phyloP scores from a whole-genome alignment of 139 green algal species.

The Chlamydomonas sp. region DNA sequence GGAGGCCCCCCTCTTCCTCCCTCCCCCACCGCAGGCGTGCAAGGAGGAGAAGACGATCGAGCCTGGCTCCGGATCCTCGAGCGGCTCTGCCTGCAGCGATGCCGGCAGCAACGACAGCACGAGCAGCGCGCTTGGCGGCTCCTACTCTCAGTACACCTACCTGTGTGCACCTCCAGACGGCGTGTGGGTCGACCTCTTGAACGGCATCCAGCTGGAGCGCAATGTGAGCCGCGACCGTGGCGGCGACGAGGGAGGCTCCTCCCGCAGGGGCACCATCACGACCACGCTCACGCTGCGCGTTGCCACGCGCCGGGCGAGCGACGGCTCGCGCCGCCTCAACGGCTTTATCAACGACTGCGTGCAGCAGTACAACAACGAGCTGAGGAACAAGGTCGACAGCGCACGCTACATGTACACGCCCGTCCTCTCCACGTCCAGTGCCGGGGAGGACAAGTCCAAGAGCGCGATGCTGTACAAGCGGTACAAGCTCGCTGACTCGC shows the following conservation, averaged over 20 bases:
- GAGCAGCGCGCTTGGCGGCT: neutral
- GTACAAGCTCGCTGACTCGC: conserved; percentile 24
- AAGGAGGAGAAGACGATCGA: neutral
- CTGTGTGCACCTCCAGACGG: neutral
- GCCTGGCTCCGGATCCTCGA: too few relatives aligned
- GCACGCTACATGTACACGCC: neutral
- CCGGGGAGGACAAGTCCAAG: neutral
- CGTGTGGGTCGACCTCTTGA: neutral
- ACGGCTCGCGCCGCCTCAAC: neutral
- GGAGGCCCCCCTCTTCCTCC: neutral
- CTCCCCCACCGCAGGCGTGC: neutral
- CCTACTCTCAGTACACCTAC: neutral
- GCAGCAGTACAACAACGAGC: neutral
- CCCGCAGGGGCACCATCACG: neutral
- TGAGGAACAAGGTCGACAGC: neutral
- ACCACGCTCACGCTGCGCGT: neutral
- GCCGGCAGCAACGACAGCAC: neutral
- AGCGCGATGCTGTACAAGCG: conserved; percentile 14
- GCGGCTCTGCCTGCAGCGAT: neutral
- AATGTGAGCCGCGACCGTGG: neutral
- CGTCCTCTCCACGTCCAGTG: neutral
- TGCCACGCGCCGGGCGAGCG: neutral
- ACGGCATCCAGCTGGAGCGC: neutral
- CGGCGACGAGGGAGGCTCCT: neutral
- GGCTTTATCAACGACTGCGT: neutral